A percentile compares a stretch with the other conserved stretches of the same genome.
Evolutionary conservation across 306 rosid genomes (phyloP).

Genomic region (Styphnolobium japonicum): DNA sequence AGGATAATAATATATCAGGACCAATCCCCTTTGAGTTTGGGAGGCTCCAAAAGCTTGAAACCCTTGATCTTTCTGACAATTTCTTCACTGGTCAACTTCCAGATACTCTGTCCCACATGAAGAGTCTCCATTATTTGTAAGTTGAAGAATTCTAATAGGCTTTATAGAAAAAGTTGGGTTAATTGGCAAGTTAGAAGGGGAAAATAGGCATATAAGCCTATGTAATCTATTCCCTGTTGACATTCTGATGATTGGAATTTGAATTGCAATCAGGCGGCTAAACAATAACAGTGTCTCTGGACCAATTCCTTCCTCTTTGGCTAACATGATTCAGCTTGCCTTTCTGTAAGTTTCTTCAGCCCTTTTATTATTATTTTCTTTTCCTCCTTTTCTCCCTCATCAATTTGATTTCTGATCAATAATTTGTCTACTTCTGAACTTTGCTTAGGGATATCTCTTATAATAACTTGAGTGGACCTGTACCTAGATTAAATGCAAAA

Average conservation of each 20-base stretch:
- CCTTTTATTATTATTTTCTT: background rate
- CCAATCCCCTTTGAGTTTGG: slow-evolving; percentile 74
- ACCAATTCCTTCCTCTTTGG: slow-evolving; percentile 75
- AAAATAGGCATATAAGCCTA: background rate
- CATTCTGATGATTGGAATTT: slow-evolving; percentile 34
- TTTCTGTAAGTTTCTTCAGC: slow-evolving; percentile 60
- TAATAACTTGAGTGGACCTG: slow-evolving; percentile 83
- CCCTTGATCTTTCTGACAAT: slow-evolving; percentile 90
- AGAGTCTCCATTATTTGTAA: slow-evolving; percentile 79
- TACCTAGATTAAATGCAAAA: slow-evolving; percentile 67
- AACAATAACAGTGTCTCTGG: slow-evolving; percentile 80
- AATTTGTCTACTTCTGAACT: slow-evolving; percentile 13
- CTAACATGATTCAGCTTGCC: slow-evolving; percentile 70
- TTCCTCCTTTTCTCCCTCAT: background rate
- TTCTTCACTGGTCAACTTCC: slow-evolving; percentile 74
- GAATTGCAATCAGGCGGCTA: slow-evolving; percentile 64
- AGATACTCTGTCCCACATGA: slow-evolving; percentile 56
- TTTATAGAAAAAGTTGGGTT: background rate
- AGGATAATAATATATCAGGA: slow-evolving; percentile 80
- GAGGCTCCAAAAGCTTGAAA: slow-evolving; percentile 68
- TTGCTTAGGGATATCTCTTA: slow-evolving; percentile 73
- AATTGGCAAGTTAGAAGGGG: background rate
- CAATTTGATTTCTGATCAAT: slow-evolving; percentile 3
- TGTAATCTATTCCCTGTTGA: background rate
- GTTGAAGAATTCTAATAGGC: slow-evolving; percentile 23